Evolutionary conservation across 1,284 basidiomycete genomes (phyloP).

Genomic region (Trametes sp.): DNA sequence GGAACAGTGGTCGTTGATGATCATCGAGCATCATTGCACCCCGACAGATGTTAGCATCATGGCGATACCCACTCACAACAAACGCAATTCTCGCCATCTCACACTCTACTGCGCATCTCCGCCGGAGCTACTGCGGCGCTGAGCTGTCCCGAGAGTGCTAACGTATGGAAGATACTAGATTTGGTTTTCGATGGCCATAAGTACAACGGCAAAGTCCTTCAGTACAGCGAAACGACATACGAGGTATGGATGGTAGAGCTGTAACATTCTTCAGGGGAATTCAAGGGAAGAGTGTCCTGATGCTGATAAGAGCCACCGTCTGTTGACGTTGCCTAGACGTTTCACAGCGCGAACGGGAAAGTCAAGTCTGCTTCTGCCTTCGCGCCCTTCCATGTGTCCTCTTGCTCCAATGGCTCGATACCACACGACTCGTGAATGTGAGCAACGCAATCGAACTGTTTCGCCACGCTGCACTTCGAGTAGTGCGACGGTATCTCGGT

Average conservation of each 20-base stretch:
- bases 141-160: too few species aligned
- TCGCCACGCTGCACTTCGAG: slow-evolving; percentile 36
- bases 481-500: slow-evolving; percentile 41
- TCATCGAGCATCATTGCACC: slow-evolving; percentile 13
- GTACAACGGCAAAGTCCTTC: not conserved
- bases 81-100: not conserved
- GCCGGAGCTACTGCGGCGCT: not conserved
- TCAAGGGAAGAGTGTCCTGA: not conserved
- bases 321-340: not conserved
- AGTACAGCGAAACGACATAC: not conserved
- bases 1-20: slow-evolving; percentile 16
- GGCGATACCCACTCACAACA: not conserved
- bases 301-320: not conserved
- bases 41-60: slow-evolving; percentile 14
- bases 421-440: slow-evolving; percentile 36
- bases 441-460: slow-evolving; percentile 38
- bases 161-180: not conserved
- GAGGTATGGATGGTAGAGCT: not conserved
- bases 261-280: not conserved
- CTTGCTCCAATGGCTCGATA: slow-evolving; percentile 35
- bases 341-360: slow-evolving; percentile 37
- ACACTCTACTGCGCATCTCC: not conserved
- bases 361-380: slow-evolving; percentile 34
- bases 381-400: slow-evolving; percentile 33
- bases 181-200: not conserved